These are phyloP conservation scores for Hypoxylon fragiforme DNA, from an alignment of 495 filamentous ascomycete species.

Conservation along the genomic window DNA sequence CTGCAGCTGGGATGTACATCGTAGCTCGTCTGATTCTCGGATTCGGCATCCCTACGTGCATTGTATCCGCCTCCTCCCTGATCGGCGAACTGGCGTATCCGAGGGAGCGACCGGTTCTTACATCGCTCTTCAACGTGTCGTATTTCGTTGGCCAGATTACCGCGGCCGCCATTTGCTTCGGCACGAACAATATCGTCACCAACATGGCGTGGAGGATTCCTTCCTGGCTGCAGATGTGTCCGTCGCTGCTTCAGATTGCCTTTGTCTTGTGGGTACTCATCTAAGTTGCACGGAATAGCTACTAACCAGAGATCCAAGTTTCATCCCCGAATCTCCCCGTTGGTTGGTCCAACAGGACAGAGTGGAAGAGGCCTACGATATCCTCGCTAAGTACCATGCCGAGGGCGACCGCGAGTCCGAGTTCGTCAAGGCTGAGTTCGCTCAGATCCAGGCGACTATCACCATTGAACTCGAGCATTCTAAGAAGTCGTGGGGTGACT, in stretches of 20 bases:
- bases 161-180: slow-evolving; percentile 63
- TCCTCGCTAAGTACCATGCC: slow-evolving; percentile 61
- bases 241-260: slow-evolving; percentile 60
- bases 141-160: slow-evolving; percentile 67
- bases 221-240: slow-evolving; percentile 59
- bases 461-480: slow-evolving; percentile 51
- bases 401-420: slow-evolving; percentile 55
- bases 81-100: slow-evolving; percentile 69
- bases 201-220: slow-evolving; percentile 71
- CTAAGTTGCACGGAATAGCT: too few relatives aligned
- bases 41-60: slow-evolving; percentile 65
- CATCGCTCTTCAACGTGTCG: slow-evolving; percentile 67
- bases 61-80: slow-evolving; percentile 62
- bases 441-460: slow-evolving; percentile 58
- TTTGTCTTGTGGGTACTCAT: slow-evolving; percentile 55
- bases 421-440: slow-evolving; percentile 56
- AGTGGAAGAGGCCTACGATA: slow-evolving; percentile 55
- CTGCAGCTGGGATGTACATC: slow-evolving; percentile 62
- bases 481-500: slow-evolving; percentile 53
- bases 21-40: slow-evolving; percentile 65
- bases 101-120: slow-evolving; percentile 65
- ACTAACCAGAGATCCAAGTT: slow-evolving; percentile 44
- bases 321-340: slow-evolving; percentile 58
- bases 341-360: slow-evolving; percentile 58
- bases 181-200: slow-evolving; percentile 57